These are phyloP conservation scores for Petrea volubilis DNA, from an alignment of 257 asterid species.

Conservation along the genomic window DNA sequence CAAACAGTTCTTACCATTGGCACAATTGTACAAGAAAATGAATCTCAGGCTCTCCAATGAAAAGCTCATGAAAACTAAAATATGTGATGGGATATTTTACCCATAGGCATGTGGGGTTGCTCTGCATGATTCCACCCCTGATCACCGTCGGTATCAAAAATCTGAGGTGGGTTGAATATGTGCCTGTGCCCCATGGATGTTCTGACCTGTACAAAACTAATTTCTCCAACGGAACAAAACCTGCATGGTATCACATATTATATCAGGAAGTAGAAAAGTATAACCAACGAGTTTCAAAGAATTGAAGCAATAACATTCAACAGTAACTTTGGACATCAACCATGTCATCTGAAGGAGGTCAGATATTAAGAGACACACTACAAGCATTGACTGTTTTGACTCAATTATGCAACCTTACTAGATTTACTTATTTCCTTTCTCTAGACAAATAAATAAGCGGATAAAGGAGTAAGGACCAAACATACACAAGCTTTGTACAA, in stretches of 20 bases:
- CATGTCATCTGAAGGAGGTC: not conserved
- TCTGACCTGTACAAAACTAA: constrained; percentile 15
- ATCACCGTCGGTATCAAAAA: constrained; percentile 56
- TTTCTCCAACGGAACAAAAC: constrained; percentile 19
- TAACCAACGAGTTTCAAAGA: not conserved
- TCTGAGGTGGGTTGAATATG: constrained; percentile 53
- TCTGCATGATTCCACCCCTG: constrained; percentile 62
- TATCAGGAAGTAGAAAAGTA: constrained; percentile 11
- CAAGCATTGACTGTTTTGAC: not conserved
- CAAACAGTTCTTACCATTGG: not conserved
- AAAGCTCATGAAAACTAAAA: not conserved
- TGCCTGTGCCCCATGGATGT: constrained; percentile 70
- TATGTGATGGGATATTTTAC: constrained; percentile 31
- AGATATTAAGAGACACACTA: not conserved
- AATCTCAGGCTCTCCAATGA: not conserved
- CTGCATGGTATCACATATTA: constrained; percentile 33
- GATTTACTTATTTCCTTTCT: not conserved
- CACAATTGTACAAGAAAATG: not conserved
- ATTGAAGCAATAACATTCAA: not conserved
- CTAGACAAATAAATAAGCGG: not conserved
- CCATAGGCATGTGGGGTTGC: constrained; percentile 58
- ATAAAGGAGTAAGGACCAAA: not conserved
- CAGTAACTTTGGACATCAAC: not conserved
- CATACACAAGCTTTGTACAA: not conserved
- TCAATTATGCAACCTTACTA: not conserved